A percentile compares a stretch with the other conserved stretches of the same genome.
Evolutionary conservation across 805 yeast species (phyloP).

Genomic region (Yamadazyma akitaensis): DNA sequence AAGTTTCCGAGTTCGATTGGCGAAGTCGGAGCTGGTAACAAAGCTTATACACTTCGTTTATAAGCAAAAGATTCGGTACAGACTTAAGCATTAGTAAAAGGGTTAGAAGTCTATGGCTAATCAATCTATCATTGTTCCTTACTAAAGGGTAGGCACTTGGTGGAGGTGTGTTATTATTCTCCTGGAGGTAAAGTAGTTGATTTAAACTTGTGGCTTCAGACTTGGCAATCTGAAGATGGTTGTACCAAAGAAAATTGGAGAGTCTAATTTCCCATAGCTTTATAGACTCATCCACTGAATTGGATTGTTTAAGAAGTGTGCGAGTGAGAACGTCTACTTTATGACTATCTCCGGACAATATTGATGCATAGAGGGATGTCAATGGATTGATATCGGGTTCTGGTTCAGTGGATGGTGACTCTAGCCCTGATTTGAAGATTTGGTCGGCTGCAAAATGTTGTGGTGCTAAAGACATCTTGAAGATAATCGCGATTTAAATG

Average conservation of each 20-base stretch:
- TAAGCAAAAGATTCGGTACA: conserved; percentile 37
- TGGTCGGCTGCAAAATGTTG: not conserved
- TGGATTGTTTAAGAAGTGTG: conserved; percentile 7
- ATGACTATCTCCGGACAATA: not conserved
- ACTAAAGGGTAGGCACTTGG: conserved; percentile 33
- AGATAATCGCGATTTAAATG: not conserved
- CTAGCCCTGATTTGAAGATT: not conserved
- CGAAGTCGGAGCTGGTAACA: conserved; percentile 35
- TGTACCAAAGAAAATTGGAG: conserved; percentile 26
- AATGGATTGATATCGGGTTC: not conserved
- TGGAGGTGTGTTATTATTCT: conserved; percentile 19
- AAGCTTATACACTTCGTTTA: conserved; percentile 44
- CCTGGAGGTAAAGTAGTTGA: conserved; percentile 31
- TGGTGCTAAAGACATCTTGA: conserved; percentile 1
- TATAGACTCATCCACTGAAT: conserved; percentile 13
- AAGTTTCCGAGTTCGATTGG: conserved; percentile 4
- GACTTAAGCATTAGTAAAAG: conserved; percentile 41
- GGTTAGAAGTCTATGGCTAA: conserved; percentile 26
- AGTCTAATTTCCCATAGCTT: conserved; percentile 38
- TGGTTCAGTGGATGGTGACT: not conserved
- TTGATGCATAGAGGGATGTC: not conserved
- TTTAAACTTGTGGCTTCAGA: conserved; percentile 37
- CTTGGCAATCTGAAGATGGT: conserved; percentile 29
- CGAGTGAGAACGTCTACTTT: conserved; percentile 1
- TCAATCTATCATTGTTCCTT: conserved; percentile 27